These are phyloP conservation scores for Phytophthora ramorum DNA, from an alignment of 352 stramenopile genomes.

Conservation along the genomic window DNA sequence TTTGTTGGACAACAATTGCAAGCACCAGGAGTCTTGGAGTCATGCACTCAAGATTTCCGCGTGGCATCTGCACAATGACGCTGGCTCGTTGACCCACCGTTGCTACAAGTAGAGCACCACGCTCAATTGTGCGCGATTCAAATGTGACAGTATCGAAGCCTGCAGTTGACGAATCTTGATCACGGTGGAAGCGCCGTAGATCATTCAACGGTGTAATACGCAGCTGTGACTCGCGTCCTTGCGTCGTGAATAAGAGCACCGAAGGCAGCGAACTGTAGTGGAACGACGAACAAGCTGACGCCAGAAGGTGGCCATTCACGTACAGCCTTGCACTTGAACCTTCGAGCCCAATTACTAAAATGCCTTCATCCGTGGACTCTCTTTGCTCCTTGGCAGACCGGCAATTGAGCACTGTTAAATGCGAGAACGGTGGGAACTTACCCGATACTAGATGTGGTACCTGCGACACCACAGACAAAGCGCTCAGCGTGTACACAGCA, in stretches of 20 bases:
- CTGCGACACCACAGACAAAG: background rate
- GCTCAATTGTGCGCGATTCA: constrained; percentile 65
- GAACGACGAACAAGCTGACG: constrained; percentile 68
- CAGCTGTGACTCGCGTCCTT: constrained; percentile 63
- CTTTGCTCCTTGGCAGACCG: background rate
- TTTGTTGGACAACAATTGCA: constrained; percentile 48
- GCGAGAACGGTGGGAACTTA: constrained; percentile 42
- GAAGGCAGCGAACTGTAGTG: constrained; percentile 45
- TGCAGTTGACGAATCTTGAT: background rate
- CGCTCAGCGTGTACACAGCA: constrained; percentile 38
- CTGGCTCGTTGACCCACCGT: constrained; percentile 57
- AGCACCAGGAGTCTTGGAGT: constrained; percentile 69
- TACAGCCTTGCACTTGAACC: constrained; percentile 52
- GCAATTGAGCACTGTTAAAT: constrained; percentile 42
- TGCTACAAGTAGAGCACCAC: constrained; percentile 66
- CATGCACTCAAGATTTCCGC: constrained; percentile 80
- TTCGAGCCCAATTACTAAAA: constrained; percentile 54
- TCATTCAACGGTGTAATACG: constrained; percentile 46
- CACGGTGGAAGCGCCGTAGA: constrained; percentile 14
- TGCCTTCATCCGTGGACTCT: background rate
- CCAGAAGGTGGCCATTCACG: constrained; percentile 51
- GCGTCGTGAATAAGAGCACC: constrained; percentile 70
- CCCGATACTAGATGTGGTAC: constrained; percentile 15
- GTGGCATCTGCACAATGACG: constrained; percentile 78
- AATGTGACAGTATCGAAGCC: constrained; percentile 24